Conservation (phyloP, 2,329 filamentous ascomycete genomes). For the Trichoderma guizhouense region DNA sequence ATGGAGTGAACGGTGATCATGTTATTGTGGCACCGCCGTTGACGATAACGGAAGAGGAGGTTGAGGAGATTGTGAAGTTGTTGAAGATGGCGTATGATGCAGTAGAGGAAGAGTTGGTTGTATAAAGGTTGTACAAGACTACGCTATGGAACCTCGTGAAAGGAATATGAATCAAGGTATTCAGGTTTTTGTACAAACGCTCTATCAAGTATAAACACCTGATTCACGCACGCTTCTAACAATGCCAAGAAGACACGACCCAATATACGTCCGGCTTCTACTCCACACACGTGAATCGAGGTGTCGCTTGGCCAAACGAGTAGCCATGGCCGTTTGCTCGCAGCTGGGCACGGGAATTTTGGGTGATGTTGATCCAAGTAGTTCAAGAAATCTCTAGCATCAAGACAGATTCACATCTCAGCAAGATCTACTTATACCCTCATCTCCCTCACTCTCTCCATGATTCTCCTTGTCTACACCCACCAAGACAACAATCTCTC, state of each 20-base stretch:
- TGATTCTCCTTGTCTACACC: neutral
- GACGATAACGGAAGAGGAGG: slow-evolving; percentile 47
- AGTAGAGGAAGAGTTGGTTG: slow-evolving; percentile 3
- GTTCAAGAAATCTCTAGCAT: neutral
- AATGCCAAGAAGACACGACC: neutral
- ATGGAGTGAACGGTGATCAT: slow-evolving; percentile 63
- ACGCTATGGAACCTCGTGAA: neutral
- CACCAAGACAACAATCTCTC: neutral
- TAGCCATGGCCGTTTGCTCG: neutral
- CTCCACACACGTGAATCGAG: neutral
- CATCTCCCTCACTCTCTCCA: neutral
- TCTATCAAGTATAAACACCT: neutral
- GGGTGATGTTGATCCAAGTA: neutral
- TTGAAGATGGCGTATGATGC: slow-evolving; percentile 18
- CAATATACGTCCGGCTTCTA: neutral
- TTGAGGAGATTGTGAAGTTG: slow-evolving; percentile 19
- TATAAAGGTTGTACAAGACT: neutral
- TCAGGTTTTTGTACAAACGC: neutral
- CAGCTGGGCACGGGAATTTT: neutral
- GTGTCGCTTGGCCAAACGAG: neutral
- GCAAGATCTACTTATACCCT: neutral
- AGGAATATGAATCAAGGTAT: neutral
- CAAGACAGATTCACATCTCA: neutral
- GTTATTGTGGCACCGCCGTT: slow-evolving; percentile 69
- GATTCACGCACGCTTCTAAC: neutral